phyloP scores from a whole-genome alignment of 163 green algal species.

The Coccomyxa subellipsoidea region DNA sequence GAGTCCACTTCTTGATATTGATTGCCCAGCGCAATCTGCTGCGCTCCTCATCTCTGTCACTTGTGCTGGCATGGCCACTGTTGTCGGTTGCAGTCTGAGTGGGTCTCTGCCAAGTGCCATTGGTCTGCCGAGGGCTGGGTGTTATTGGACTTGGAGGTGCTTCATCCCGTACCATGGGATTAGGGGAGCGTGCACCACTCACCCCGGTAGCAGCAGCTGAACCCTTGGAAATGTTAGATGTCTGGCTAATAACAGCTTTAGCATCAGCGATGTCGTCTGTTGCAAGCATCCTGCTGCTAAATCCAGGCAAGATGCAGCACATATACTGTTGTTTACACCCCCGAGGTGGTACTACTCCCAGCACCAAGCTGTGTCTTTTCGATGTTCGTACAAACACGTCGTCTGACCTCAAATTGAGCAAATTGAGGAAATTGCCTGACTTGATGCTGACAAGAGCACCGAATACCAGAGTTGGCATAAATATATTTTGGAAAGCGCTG shows the following conservation, averaged over 20 bases:
- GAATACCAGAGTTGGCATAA: too few species aligned
- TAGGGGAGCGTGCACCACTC: not conserved
- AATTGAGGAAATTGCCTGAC: too few species aligned
- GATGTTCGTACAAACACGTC: not conserved
- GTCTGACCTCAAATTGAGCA: not conserved
- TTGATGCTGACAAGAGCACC: too few species aligned
- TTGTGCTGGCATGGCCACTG: not conserved
- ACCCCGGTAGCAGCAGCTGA: not conserved
- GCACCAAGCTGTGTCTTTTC: not conserved
- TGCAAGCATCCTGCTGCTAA: not conserved
- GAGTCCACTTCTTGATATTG: constrained; percentile 1
- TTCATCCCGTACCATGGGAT: not conserved
- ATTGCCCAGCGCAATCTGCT: constrained; percentile 8
- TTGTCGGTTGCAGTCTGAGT: not conserved
- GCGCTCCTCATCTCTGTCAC: not conserved
- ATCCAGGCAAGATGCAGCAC: not conserved
- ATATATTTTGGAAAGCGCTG: too few species aligned
- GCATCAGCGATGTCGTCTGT: not conserved
- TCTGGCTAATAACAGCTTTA: not conserved
- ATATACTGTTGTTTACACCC: not conserved
- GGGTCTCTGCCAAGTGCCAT: not conserved
- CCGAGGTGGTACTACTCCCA: not conserved
- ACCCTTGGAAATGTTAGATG: not conserved
- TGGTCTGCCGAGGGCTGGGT: not conserved
- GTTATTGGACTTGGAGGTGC: not conserved